phyloP scores from a whole-genome alignment of 2,329 filamentous ascomycete species.

The Fusarium irregulare region DNA sequence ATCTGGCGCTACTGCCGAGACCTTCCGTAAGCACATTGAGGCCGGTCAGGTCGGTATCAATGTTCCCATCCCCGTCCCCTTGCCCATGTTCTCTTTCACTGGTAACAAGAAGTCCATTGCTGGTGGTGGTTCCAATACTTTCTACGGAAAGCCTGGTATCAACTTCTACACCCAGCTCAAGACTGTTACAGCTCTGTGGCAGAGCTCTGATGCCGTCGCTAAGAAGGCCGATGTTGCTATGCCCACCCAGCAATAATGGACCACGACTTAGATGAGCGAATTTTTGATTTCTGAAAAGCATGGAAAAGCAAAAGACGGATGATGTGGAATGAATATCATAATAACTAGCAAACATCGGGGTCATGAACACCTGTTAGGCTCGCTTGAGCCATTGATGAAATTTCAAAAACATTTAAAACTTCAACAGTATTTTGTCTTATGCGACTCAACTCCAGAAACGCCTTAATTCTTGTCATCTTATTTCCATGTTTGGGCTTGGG shows the following conservation, averaged over 20 bases:
- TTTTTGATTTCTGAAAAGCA: not conserved
- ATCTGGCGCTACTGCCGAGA: conserved; percentile 79
- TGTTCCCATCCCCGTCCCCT: conserved; percentile 78
- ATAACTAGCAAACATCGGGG: conserved; percentile 18
- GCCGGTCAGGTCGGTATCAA: conserved; percentile 90
- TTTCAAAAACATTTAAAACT: conserved; percentile 27
- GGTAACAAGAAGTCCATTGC: conserved; percentile 91
- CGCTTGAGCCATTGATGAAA: conserved; percentile 14
- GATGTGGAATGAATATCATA: conserved; percentile 25
- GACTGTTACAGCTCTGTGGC: conserved; percentile 96
- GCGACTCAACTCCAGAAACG: not conserved
- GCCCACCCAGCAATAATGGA: conserved; percentile 67
- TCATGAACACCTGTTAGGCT: conserved; percentile 2
- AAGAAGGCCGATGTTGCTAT: conserved; percentile 90
- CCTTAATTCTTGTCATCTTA: not conserved
- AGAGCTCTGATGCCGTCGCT: conserved; percentile 82
- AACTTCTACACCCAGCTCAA: conserved; percentile 98
- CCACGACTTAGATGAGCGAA: not conserved
- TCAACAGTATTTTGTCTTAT: not conserved
- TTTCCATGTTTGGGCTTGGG: not conserved
- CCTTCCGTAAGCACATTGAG: conserved; percentile 84
- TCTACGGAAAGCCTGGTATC: conserved; percentile 93
- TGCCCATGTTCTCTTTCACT: conserved; percentile 79
- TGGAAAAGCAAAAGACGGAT: conserved; percentile 9
- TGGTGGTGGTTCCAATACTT: conserved; percentile 90